Base-by-base conservation (phyloP, 129 eudicot species). In the Flaveria ramosissima region DNA sequence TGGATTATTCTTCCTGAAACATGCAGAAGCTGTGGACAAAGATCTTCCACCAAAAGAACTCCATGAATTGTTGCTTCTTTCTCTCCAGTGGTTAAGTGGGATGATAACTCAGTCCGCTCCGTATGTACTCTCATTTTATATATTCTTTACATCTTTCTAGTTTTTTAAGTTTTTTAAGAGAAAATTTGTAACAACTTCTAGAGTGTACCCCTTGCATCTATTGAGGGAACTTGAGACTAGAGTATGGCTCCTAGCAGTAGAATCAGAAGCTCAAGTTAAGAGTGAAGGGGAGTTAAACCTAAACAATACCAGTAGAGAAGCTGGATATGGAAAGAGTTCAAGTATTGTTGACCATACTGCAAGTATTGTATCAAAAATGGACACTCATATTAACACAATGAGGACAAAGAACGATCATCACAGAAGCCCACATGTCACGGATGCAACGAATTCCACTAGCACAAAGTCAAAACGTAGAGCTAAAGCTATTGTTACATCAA, bases 231-330 rank as follows among this genome's bases (percentile, higher is more conserved):
- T 94, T 41, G 98, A 94, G 85, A 94, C 98, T 69, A 83, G 97
- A 83, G 98, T 89, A 48, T 94, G 98, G 98, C 98, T 94, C 66
- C 78, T 94, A 69, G 98, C 98, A 46, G 98, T 94, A 51, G 98
- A 94, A 75, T 94, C 98, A 50, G 98, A 94, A 85, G 88, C 96
- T 50, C 92, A 91, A 79, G 86, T 89, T 65, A 94, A 91, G 79
- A 86, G 82, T 77, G 98, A 93, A 45, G 83, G 91, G 68, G 98
- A 87, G 73, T 72, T 82, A 61, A 73, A 81, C 41, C 71, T 85
- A 50, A 80, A 62, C 66, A 81, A 68, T 55, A 65, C 83, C 70
- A 71, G 56, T 53, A 85, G 73, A 41, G 97, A 85, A 73, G 73
- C 83, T 72, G 85, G 82, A 43, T 68, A 80, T 51, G 89, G 84